phyloP scores from a whole-genome alignment of 1,284 basidiomycete genomes.

The Sporisorium iseilematis-ciliati region DNA sequence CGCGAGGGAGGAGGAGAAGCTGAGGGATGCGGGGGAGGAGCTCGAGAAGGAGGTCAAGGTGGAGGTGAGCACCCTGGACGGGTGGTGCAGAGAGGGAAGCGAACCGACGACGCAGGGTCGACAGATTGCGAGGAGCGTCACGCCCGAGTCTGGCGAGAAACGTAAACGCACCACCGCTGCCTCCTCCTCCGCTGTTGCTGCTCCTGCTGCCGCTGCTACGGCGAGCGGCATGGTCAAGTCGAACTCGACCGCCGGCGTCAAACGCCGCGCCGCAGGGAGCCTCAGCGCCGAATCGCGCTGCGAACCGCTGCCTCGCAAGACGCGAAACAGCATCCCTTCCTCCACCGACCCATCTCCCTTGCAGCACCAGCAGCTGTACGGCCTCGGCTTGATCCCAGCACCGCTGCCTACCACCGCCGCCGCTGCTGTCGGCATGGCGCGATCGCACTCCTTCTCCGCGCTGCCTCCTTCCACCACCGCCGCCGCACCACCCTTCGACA shows the following conservation, averaged over 20 bases:
- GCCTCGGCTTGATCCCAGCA: conserved; percentile 8
- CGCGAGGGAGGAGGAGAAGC: conserved; percentile 70
- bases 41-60: conserved; percentile 59
- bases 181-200: no score
- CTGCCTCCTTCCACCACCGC: no score
- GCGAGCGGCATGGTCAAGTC: conserved; percentile 20
- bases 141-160: conserved; percentile 28
- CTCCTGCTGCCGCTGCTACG: neutral
- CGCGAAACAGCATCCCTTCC: neutral
- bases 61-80: conserved; percentile 57
- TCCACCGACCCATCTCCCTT: neutral
- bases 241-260: conserved; percentile 10
- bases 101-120: conserved; percentile 26
- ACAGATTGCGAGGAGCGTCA: conserved; percentile 30
- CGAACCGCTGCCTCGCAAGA: neutral
- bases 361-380: conserved; percentile 4
- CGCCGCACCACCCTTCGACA: no score
- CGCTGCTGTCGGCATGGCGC: neutral
- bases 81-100: conserved; percentile 48
- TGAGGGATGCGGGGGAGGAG: conserved; percentile 46
- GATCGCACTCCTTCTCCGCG: conserved; percentile 31
- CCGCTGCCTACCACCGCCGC: neutral
- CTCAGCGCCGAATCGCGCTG: neutral
- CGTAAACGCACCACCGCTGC: neutral
- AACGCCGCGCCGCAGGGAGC: neutral